Percentiles rank a stretch among this genome's conserved stretches.
Evolutionary conservation across 2,329 filamentous ascomycete species (phyloP).

Genomic region (Fusarium burgessii): DNA sequence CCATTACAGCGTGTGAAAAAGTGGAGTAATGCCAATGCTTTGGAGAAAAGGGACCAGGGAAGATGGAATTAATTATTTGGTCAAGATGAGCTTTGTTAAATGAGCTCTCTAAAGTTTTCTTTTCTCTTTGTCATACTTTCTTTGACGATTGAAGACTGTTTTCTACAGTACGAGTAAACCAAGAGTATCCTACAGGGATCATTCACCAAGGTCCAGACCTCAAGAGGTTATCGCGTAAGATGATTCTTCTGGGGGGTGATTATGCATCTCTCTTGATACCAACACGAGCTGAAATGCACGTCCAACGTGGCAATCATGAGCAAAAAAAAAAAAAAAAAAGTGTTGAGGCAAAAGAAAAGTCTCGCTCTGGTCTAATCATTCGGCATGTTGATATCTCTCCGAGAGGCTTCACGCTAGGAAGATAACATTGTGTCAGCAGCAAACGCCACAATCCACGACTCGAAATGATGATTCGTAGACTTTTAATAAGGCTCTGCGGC

Average conservation of each 20-base stretch:
- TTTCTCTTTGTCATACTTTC: background rate
- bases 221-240: slow-evolving; percentile 1
- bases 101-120: slow-evolving; percentile 1
- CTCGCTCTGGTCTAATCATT: background rate
- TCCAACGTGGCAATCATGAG: slow-evolving; percentile 10
- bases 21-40: slow-evolving; percentile 24
- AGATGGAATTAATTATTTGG: background rate
- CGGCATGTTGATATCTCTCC: slow-evolving; percentile 2
- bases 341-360: slow-evolving; percentile 3
- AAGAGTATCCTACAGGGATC: slow-evolving; percentile 2
- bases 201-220: background rate
- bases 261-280: slow-evolving; percentile 20
- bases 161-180: background rate
- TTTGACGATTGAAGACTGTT: background rate
- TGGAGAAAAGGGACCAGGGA: slow-evolving; percentile 23
- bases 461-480: background rate
- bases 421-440: slow-evolving; percentile 1
- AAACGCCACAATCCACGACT: background rate
- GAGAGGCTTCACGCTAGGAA: background rate
- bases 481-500: slow-evolving; percentile 20
- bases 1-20: slow-evolving; percentile 25
- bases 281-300: slow-evolving; percentile 19
- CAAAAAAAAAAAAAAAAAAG: background rate
- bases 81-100: slow-evolving; percentile 11
- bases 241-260: slow-evolving; percentile 11